These are phyloP conservation scores for Lanmaoa pseudosensibilis DNA, from an alignment of 768 basidiomycete species.

Conservation along the genomic window DNA sequence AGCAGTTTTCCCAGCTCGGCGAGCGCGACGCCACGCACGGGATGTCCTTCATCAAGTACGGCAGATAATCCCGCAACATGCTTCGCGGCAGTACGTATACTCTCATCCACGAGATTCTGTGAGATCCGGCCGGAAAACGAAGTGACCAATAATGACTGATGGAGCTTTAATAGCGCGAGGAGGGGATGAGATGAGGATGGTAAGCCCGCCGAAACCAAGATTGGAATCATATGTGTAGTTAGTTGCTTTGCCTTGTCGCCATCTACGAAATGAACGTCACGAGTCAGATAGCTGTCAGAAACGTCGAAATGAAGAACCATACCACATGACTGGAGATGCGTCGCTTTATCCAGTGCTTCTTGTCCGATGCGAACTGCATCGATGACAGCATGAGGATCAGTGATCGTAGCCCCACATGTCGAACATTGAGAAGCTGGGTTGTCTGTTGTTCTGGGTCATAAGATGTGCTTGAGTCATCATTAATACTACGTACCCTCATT, in stretches of 20 bases:
- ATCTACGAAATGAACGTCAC: constrained; percentile 41
- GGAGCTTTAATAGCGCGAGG: constrained; percentile 69
- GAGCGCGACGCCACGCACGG: constrained; percentile 69
- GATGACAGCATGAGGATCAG: constrained; percentile 50
- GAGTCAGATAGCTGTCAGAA: not conserved
- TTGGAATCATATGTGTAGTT: constrained; percentile 63
- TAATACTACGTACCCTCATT: constrained; percentile 48
- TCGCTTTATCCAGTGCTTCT: constrained; percentile 75
- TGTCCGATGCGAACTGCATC: constrained; percentile 70
- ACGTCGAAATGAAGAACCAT: constrained; percentile 4
- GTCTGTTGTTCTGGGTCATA: constrained; percentile 38
- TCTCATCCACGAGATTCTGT: constrained; percentile 60
- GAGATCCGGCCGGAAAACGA: constrained; percentile 42
- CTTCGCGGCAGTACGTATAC: constrained; percentile 56
- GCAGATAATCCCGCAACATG: constrained; percentile 51
- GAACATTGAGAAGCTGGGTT: constrained; percentile 48
- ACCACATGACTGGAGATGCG: constrained; percentile 60
- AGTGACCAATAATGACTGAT: constrained; percentile 63
- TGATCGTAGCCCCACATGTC: constrained; percentile 52
- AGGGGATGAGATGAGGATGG: constrained; percentile 75
- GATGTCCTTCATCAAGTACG: constrained; percentile 67
- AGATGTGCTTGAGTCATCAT: not conserved
- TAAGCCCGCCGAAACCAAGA: constrained; percentile 58
- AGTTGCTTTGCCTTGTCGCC: constrained; percentile 55
- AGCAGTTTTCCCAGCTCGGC: constrained; percentile 83